Conservation (phyloP, 345 rosid genomes). For the Dipteronia dyeriana region DNA sequence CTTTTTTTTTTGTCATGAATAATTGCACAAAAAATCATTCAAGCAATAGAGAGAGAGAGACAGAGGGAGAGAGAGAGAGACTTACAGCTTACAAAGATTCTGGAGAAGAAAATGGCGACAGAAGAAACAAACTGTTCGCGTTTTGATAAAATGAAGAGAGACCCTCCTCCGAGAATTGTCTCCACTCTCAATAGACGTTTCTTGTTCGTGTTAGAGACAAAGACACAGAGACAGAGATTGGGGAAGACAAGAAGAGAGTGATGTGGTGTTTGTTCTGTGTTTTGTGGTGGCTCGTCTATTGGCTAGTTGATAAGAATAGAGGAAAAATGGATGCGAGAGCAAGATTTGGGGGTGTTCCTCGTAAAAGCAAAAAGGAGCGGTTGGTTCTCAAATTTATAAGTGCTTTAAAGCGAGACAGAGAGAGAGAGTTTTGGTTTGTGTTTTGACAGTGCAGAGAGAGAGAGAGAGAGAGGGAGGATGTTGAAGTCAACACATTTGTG, state of each 20-base stretch:
- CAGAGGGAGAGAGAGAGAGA: background rate
- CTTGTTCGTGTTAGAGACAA: background rate
- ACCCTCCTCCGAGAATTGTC: background rate
- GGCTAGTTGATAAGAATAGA: background rate
- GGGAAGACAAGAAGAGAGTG: background rate
- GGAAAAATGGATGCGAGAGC: background rate
- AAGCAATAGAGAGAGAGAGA: background rate
- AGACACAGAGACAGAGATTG: background rate
- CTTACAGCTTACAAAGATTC: conserved; percentile 3
- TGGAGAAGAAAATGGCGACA: background rate
- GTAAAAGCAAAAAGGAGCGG: conserved; percentile 23
- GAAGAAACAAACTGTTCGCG: background rate
- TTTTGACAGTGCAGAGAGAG: background rate
- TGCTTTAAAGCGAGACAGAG: background rate
- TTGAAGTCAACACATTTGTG: background rate
- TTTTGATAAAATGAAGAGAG: background rate
- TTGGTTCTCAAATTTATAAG: conserved; percentile 21
- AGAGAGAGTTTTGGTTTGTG: background rate
- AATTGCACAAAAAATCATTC: background rate
- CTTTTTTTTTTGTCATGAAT: too few relatives aligned
- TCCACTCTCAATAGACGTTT: background rate
- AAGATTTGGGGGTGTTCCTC: conserved; percentile 27
- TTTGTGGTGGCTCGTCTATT: background rate
- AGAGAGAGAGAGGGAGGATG: background rate
- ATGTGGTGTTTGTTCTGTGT: background rate